Evolutionary conservation across 2,329 filamentous ascomycete genomes (phyloP).

Genomic region (Microsporum audouinii): DNA sequence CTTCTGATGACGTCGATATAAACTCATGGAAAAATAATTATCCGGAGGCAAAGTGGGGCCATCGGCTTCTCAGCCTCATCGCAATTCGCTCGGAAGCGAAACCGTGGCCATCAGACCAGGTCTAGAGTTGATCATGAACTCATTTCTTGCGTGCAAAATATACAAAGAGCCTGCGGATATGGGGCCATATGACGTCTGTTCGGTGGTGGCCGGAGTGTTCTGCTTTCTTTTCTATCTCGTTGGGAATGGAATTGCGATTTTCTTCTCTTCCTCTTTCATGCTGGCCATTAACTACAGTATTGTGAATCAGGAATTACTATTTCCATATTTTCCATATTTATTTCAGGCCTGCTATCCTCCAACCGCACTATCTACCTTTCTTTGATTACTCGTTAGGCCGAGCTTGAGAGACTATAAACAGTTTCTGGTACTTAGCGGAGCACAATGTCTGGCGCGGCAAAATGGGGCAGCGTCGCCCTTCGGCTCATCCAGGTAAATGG

Average conservation of each 20-base stretch:
- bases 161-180: not conserved
- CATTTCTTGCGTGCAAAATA: not conserved
- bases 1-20: slow-evolving; percentile 2
- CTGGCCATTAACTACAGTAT: not conserved
- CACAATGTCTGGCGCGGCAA: not conserved
- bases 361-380: not conserved
- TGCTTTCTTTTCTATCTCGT: not conserved
- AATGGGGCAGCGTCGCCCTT: slow-evolving; percentile 26
- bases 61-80: not conserved
- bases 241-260: not conserved
- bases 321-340: no score
- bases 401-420: not conserved
- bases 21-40: not conserved
- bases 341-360: not conserved
- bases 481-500: slow-evolving; percentile 31
- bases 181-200: not conserved
- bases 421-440: not conserved
- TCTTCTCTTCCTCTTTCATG: not conserved
- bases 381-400: not conserved
- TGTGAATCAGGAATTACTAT: not conserved
- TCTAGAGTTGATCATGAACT: not conserved
- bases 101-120: not conserved
- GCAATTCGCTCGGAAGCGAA: not conserved
- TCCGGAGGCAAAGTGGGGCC: not conserved
- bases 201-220: not conserved